These are phyloP conservation scores for Tribonema minus DNA, from an alignment of 108 stramenopile genomes.

Conservation along the genomic window DNA sequence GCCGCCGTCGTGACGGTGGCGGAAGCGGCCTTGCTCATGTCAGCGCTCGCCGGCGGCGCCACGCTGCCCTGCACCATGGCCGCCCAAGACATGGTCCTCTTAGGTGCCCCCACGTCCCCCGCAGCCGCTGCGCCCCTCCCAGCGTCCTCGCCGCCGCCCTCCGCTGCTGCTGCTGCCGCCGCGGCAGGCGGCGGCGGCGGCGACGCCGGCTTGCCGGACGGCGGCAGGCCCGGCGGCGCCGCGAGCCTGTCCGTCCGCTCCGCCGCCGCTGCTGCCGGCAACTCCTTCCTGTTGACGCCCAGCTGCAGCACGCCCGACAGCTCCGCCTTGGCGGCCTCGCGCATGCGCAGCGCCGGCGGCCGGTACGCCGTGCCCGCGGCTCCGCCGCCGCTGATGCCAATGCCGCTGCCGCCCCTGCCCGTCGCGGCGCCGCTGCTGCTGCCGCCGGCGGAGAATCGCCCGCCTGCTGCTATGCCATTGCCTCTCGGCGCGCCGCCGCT, in stretches of 20 bases:
- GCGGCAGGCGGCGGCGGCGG: too few relatives aligned
- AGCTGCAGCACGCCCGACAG: neutral
- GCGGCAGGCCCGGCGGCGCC: neutral
- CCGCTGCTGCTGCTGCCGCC: too few relatives aligned
- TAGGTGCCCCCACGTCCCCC: neutral
- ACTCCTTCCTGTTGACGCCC: neutral
- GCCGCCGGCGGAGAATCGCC: neutral
- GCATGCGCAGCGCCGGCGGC: conserved; percentile 6
- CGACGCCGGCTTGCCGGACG: neutral
- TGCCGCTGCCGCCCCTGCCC: conserved; percentile 1
- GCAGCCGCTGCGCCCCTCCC: neutral
- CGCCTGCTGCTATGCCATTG: neutral
- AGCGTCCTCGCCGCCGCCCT: neutral
- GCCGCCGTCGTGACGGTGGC: neutral
- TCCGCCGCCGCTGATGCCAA: neutral
- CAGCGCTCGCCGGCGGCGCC: neutral
- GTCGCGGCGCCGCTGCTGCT: neutral
- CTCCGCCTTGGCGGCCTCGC: conserved; percentile 12
- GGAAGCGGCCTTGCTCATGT: neutral
- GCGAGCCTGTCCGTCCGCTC: too few relatives aligned
- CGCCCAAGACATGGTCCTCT: too few relatives aligned
- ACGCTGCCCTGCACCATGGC: neutral
- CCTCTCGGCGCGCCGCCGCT: neutral
- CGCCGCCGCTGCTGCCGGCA: neutral
- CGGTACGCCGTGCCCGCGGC: neutral